Percentiles rank a stretch among this genome's conserved stretches.
Conservation (phyloP, 225 moss, liverwort and hornwort species). For the Pseudoscleropodium purum region DNA sequence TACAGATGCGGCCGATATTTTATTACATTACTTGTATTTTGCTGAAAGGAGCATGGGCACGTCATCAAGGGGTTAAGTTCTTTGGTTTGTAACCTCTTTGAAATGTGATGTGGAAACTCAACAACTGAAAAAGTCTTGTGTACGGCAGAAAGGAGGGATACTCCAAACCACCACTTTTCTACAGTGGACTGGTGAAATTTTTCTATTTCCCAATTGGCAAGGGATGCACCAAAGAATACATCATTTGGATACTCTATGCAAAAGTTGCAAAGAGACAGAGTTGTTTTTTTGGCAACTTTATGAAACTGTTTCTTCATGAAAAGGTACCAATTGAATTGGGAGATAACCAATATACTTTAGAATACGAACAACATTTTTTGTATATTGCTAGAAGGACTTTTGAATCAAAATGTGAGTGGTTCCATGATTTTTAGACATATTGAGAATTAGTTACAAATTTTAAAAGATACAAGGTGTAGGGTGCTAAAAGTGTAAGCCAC, state of each 20-base stretch:
- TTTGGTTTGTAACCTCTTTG: background rate
- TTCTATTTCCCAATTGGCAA: background rate
- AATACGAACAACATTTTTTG: too few relatives aligned
- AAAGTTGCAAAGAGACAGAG: background rate
- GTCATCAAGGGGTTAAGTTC: background rate
- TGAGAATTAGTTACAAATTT: too few relatives aligned
- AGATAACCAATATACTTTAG: background rate
- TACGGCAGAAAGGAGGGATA: background rate
- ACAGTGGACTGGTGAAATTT: too few relatives aligned
- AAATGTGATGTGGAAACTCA: background rate
- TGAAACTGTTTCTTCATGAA: accelerated
- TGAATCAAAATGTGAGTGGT: too few relatives aligned
- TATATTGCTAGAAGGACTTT: too few relatives aligned
- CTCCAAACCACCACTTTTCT: background rate
- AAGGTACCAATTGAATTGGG: too few relatives aligned
- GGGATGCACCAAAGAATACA: background rate
- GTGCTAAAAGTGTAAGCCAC: too few relatives aligned
- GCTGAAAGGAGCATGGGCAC: background rate
- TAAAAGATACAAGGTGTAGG: too few relatives aligned
- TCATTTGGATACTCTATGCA: background rate
- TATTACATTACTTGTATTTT: too few relatives aligned
- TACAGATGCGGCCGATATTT: too few relatives aligned
- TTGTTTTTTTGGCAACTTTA: background rate
- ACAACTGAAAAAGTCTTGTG: background rate
- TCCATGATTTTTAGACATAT: too few relatives aligned